phyloP scores from a whole-genome alignment of 495 filamentous ascomycete species.

The Amniculicola lignicola region DNA sequence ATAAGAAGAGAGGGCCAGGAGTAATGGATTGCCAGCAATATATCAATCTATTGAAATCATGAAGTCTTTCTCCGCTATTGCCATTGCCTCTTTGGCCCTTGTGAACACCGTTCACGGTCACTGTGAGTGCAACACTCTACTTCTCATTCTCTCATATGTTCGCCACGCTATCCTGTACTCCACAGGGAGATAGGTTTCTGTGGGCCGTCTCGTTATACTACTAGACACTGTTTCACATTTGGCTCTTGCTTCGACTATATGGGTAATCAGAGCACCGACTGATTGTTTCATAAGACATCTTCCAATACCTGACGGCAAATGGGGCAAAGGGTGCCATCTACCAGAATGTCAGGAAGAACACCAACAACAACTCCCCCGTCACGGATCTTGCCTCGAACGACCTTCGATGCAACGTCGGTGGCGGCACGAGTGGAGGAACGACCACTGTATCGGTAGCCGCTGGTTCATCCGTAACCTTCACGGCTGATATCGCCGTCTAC shows the following conservation, averaged over 20 bases:
- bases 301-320: conserved; percentile 50
- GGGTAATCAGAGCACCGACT: not conserved
- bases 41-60: conserved; percentile 9
- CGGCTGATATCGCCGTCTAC: conserved; percentile 51
- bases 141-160: too few relatives aligned
- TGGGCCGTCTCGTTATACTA: too few relatives aligned
- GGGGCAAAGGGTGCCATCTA: conserved; percentile 47
- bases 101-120: conserved; percentile 23
- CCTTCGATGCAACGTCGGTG: conserved; percentile 59
- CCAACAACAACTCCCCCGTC: conserved; percentile 59
- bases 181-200: too few relatives aligned
- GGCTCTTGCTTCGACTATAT: not conserved
- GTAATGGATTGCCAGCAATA: not conserved
- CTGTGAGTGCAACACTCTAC: conserved; percentile 15
- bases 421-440: conserved; percentile 46
- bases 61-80: conserved; percentile 28
- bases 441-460: conserved; percentile 50
- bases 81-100: conserved; percentile 10
- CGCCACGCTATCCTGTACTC: too few relatives aligned
- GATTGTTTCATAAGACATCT: conserved; percentile 34
- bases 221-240: not conserved
- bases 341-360: conserved; percentile 54
- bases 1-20: conserved; percentile 2
- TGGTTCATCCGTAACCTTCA: conserved; percentile 52
- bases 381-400: conserved; percentile 51